Conservation (phyloP, 148 eudicot genomes). For the Silene conica region DNA sequence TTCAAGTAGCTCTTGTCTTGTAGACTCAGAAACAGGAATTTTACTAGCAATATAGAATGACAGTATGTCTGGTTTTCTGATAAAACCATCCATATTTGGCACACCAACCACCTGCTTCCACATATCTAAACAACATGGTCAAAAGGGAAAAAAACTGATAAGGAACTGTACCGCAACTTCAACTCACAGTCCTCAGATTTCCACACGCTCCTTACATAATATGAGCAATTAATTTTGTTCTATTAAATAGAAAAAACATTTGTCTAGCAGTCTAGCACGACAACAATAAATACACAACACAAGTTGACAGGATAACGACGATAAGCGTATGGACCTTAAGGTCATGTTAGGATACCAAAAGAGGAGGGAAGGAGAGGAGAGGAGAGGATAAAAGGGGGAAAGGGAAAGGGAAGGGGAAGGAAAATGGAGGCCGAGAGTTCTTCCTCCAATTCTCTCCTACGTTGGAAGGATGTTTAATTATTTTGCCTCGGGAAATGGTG, state of each 20-base stretch:
- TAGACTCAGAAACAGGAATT: conserved; percentile 80
- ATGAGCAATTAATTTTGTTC: background rate
- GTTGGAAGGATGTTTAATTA: too few relatives aligned
- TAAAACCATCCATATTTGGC: conserved; percentile 68
- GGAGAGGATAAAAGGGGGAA: too few relatives aligned
- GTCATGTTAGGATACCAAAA: too few relatives aligned
- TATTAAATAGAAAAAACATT: background rate
- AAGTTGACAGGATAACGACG: background rate
- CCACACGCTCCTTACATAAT: background rate
- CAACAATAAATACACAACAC: background rate
- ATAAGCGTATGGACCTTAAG: background rate
- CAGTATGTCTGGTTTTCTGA: conserved; percentile 64
- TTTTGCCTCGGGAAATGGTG: too few relatives aligned
- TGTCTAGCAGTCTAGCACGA: background rate
- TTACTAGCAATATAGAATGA: conserved; percentile 88
- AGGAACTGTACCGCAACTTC: conserved; percentile 12
- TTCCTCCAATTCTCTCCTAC: too few relatives aligned
- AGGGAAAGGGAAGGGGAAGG: too few relatives aligned
- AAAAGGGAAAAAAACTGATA: background rate
- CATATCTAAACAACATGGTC: conserved; percentile 51
- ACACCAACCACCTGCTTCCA: conserved; percentile 82
- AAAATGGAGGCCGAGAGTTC: too few relatives aligned
- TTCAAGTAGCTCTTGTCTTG: conserved; percentile 94
- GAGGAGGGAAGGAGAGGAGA: too few relatives aligned
- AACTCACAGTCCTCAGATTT: background rate